A percentile compares a stretch with the other conserved stretches of the same genome.
Conservation (phyloP, 2,329 filamentous ascomycete species). For the Elsinoe necatrix region DNA sequence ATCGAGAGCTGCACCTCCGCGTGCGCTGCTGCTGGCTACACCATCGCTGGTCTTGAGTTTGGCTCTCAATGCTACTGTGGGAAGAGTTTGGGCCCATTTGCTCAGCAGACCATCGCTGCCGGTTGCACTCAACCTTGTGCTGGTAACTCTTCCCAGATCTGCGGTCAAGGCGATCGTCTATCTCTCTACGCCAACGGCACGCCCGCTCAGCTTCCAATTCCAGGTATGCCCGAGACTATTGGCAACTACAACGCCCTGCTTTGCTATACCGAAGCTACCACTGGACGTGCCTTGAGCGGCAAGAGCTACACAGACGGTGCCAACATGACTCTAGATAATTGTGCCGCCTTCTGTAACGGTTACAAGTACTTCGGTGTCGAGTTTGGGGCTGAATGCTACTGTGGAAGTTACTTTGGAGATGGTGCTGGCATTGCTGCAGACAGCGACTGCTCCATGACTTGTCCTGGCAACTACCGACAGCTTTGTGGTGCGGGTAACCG, state of each 20-base stretch:
- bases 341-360: conserved; percentile 29
- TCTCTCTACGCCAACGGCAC: conserved; percentile 26
- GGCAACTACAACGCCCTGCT: conserved; percentile 22
- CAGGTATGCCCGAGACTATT: conserved; percentile 25
- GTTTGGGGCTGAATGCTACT: conserved; percentile 31
- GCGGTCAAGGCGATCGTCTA: conserved; percentile 27
- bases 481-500: conserved; percentile 26
- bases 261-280: conserved; percentile 28
- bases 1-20: conserved; percentile 27
- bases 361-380: conserved; percentile 35
- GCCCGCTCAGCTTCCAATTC: conserved; percentile 20
- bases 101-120: conserved; percentile 25
- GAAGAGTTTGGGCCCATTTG: conserved; percentile 22
- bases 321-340: conserved; percentile 35
- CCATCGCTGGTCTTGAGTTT: conserved; percentile 30
- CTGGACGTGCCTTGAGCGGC: conserved; percentile 24
- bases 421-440: conserved; percentile 17
- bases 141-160: conserved; percentile 27
- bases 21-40: conserved; percentile 26
- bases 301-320: conserved; percentile 22
- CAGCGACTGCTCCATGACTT: conserved; percentile 26
- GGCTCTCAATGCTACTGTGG: conserved; percentile 31
- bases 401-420: conserved; percentile 23
- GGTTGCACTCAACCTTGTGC: conserved; percentile 26
- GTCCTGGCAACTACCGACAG: conserved; percentile 23